Evolutionary conservation across 441 rosid species (phyloP), one percentile per base, ranked within the genome.

Genomic region (Pelargonium australe): DNA sequence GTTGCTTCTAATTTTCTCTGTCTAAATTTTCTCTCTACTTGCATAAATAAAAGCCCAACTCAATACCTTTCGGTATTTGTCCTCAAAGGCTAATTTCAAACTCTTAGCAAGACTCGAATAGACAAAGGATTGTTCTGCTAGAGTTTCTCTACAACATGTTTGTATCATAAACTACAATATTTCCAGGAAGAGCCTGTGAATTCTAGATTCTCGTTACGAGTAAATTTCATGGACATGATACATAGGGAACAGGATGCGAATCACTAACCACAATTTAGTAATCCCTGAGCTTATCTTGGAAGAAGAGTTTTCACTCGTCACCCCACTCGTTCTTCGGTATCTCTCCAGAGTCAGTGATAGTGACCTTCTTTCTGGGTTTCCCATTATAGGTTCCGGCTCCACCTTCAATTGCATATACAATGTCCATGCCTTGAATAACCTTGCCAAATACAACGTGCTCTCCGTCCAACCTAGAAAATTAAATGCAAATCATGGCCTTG

Each of bases 311-410:
- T 65, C 81, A 76, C 74, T 93, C 95, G 74, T 85, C 96, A 40
- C 89, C 95, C 97, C 99, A 94, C 78, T 88, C 88, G 79, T 79
- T 83, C 76, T 81, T 89, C 1, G 95, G 94, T 69, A 94, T 87
- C 88, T 86, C 97, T 40, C 99, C 99, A 0, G 88, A 85, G 78
- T 91, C 99, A 0, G 94, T 89, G 64, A 94, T 84, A 25, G 78
- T 83, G 20, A 91, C 99, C 80, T 86, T 94, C 86, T 91, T 94
- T 80, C 97, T 82, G 9, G 99, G 99, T 72, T 94, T 89, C 66
- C 97, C 97, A 40, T 82, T 91, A 80, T 91, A 94, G 19, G 99
- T 94, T 47, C 99, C 97, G 2, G 97, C 99, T 58, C 99, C 96
- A 1, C 99, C 99, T 85, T 94, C 97, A 49, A 91, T 89, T 47